These are phyloP conservation scores for Elaeis guineensis DNA, from an alignment of 176 grass and related monocot genomes.

Conservation along the genomic window DNA sequence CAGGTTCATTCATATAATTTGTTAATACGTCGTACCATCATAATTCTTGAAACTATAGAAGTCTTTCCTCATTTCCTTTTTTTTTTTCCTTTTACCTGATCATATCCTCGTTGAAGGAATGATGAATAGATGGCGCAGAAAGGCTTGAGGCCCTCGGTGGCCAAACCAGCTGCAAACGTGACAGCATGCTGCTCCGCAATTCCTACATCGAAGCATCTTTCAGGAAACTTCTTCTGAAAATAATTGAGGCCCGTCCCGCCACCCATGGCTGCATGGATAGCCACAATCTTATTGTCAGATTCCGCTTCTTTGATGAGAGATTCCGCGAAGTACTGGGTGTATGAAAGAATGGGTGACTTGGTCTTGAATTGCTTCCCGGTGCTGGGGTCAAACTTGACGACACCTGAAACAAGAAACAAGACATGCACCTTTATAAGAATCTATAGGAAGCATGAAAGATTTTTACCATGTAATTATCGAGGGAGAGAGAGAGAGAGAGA, in stretches of 20 bases:
- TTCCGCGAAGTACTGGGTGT: slow-evolving; percentile 90
- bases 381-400: slow-evolving; percentile 66
- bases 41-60: not conserved
- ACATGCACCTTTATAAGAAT: not conserved
- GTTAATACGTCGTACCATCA: too few relatives aligned
- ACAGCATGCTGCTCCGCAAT: slow-evolving; percentile 98
- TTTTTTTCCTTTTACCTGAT: slow-evolving; percentile 37
- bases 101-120: slow-evolving; percentile 94
- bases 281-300: slow-evolving; percentile 60
- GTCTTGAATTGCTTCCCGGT: slow-evolving; percentile 67
- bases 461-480: too few relatives aligned
- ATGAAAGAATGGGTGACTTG: slow-evolving; percentile 33
- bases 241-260: slow-evolving; percentile 91
- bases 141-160: slow-evolving; percentile 76
- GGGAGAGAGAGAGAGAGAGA: not conserved
- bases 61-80: not conserved
- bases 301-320: slow-evolving; percentile 75
- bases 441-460: not conserved
- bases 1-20: not conserved
- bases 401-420: slow-evolving; percentile 27
- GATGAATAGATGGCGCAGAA: slow-evolving; percentile 98
- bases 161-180: slow-evolving; percentile 82
- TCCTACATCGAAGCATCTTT: slow-evolving; percentile 94
- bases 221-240: slow-evolving; percentile 84
- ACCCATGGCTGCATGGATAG: slow-evolving; percentile 94